phyloP scores from a whole-genome alignment of 2,329 filamentous ascomycete genomes.

The Diaporthe humulicola region DNA sequence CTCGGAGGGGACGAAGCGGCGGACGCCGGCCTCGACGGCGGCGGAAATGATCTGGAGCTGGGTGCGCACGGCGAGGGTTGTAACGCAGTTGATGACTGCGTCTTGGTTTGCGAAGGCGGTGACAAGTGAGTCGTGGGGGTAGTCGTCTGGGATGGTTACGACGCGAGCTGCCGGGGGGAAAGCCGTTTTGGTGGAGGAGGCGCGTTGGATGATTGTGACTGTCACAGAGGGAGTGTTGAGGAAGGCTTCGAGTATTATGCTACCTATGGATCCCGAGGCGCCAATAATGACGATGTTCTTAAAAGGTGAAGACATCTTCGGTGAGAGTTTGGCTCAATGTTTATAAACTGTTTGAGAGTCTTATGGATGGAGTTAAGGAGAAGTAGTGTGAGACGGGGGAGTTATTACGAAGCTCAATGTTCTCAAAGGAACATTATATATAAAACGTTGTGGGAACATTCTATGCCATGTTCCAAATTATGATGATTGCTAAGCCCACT shows the following conservation, averaged over 20 bases:
- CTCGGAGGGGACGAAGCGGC: slow-evolving; percentile 68
- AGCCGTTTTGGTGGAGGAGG: slow-evolving; percentile 44
- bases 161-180: slow-evolving; percentile 41
- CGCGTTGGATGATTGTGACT: slow-evolving; percentile 41
- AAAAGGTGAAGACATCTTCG: background rate
- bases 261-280: slow-evolving; percentile 11
- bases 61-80: slow-evolving; percentile 48
- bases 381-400: background rate
- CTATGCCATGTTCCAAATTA: background rate
- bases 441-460: too few relatives aligned
- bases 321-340: background rate
- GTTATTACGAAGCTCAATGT: background rate
- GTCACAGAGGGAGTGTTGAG: background rate
- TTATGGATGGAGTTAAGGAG: background rate
- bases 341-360: background rate
- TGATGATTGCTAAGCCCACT: background rate
- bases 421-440: background rate
- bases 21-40: slow-evolving; percentile 66
- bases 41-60: slow-evolving; percentile 68
- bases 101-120: slow-evolving; percentile 46
- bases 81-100: slow-evolving; percentile 58
- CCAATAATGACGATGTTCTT: slow-evolving; percentile 5
- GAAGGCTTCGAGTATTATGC: background rate
- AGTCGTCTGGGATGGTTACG: slow-evolving; percentile 47
- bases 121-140: slow-evolving; percentile 44